A percentile compares a stretch with the other conserved stretches of the same genome.
Evolutionary conservation across 345 rosid genomes (phyloP).

Genomic region (Eucalyptus erythrocorys): DNA sequence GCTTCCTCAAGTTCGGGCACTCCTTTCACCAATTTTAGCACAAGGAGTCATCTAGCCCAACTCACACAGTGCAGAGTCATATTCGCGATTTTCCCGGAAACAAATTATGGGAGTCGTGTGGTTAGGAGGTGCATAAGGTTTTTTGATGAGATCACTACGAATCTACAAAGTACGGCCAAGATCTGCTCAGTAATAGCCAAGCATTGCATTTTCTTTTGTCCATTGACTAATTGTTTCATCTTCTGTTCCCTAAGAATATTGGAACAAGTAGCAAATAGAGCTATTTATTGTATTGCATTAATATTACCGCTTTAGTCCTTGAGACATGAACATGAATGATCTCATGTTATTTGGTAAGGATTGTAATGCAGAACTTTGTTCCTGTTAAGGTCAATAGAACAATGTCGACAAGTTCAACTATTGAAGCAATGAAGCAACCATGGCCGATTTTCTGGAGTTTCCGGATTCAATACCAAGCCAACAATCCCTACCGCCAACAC

Average conservation of each 20-base stretch:
- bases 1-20: not conserved
- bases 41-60: too few species aligned
- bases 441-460: not conserved
- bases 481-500: not conserved
- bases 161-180: not conserved
- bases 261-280: not conserved
- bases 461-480: rapidly evolving
- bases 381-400: not conserved
- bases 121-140: not conserved
- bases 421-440: not conserved
- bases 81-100: too few species aligned
- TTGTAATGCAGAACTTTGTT: not conserved
- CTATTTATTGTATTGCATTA: not conserved
- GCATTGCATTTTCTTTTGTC: not conserved
- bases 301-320: not conserved
- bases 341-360: not conserved
- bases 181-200: not conserved
- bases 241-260: not conserved
- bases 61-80: too few species aligned
- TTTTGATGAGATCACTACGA: not conserved
- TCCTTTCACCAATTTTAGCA: not conserved
- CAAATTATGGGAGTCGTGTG: not conserved
- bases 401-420: not conserved
- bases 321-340: not conserved
- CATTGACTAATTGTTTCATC: not conserved